Conservation (phyloP, 2,329 filamentous ascomycete genomes). For the Xylariaceae sp. region DNA sequence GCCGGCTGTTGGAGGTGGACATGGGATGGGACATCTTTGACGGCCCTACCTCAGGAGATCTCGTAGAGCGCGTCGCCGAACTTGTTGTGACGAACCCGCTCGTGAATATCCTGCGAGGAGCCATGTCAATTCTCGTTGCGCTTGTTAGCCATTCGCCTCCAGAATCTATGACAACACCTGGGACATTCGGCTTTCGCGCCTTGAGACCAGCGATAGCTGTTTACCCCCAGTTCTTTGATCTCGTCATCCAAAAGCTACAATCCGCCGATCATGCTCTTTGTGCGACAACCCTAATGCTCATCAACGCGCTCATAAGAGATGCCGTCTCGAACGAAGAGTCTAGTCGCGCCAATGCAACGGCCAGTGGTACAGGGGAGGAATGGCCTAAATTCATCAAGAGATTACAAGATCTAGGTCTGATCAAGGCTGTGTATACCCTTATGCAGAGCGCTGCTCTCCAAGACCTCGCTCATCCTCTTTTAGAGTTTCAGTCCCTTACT, state of each 20-base stretch:
- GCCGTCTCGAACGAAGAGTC: slow-evolving; percentile 77
- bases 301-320: slow-evolving; percentile 94
- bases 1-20: slow-evolving; percentile 88
- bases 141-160: slow-evolving; percentile 82
- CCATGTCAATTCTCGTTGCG: slow-evolving; percentile 94
- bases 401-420: slow-evolving; percentile 90
- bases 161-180: slow-evolving; percentile 53
- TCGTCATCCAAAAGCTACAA: slow-evolving; percentile 88
- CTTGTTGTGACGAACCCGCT: slow-evolving; percentile 93
- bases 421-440: slow-evolving; percentile 87
- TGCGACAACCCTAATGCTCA: slow-evolving; percentile 91
- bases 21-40: slow-evolving; percentile 96
- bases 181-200: slow-evolving; percentile 85
- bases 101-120: slow-evolving; percentile 95
- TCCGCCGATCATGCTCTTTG: slow-evolving; percentile 95
- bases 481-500: slow-evolving; percentile 92
- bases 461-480: slow-evolving; percentile 84
- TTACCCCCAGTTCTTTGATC: slow-evolving; percentile 92
- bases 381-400: slow-evolving; percentile 97
- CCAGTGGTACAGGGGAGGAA: slow-evolving; percentile 63
- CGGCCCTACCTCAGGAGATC: slow-evolving; percentile 64
- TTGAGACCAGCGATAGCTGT: slow-evolving; percentile 90
- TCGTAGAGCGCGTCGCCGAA: slow-evolving; percentile 82
- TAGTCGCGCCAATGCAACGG: slow-evolving; percentile 44
- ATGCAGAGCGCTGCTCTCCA: slow-evolving; percentile 95